Evolutionary conservation across 805 yeast genomes (phyloP), one percentile per base, ranked within the genome.

Genomic region (Saturnispora mendoncae): DNA sequence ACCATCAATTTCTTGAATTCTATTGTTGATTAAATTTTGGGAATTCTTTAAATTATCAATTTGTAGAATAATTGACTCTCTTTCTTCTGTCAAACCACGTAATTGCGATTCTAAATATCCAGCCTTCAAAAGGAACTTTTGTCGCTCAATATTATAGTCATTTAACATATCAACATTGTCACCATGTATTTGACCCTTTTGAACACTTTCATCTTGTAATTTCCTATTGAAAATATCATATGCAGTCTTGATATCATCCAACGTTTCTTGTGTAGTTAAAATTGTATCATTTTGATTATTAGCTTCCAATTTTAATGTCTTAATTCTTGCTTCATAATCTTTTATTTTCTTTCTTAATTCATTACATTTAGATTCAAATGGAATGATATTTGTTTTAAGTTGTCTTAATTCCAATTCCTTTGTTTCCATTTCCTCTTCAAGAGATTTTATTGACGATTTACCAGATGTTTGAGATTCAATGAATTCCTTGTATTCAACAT

Each of bases 111-210:
- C 75, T n/a, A 69, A 50, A 34, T 72, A 75, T 13, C 85, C 86
- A 0, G 69, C 72, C 27, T 62, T 61, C 25, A 74, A 63, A 39
- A 83, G 59, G 50, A 72, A 84, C 38, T 65, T 48, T 28, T 73
- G 75, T 53, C 84, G 72, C 43, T 85, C 61, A 1, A 43, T 19
- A 32, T 77, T 76, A 56, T 85, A 86, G 34, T 76, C 78, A 23
- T 62, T 57, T 32, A 74, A 63, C 37, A 75, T 80, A 9, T 68
- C 76, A 1, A 67, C 65, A 46, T 27, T 44, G 21, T n/a, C n/a
- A n/a, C n/a, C n/a, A n/a, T n/a, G n/a, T n/a, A n/a, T n/a, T n/a
- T n/a, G n/a, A n/a, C 33, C 36, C 5, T 4, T 12, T 6, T 31
- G 21, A 3, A 48, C 44, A 29, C 36, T 41, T 33, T 51, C 54